Percentiles rank a stretch among this genome's conserved stretches.
Conservation (phyloP, 371 early-diverging fungal species). For the Quaeritorhiza haematococci region DNA sequence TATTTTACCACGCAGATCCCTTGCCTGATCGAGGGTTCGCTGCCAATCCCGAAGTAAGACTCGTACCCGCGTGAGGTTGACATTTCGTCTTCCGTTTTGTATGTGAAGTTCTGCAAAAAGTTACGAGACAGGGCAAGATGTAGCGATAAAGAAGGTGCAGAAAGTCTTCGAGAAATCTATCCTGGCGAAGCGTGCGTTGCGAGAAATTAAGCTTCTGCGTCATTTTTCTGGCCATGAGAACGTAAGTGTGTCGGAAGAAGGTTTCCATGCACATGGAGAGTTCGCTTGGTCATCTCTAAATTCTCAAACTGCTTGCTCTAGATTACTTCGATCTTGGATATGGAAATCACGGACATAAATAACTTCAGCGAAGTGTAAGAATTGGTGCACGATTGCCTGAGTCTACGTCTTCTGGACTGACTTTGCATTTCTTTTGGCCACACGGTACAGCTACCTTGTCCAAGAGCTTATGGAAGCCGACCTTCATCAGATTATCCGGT, state of each 20-base stretch:
- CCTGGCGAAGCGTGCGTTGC: constrained; percentile 48
- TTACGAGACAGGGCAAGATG: constrained; percentile 29
- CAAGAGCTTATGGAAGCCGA: constrained; percentile 95
- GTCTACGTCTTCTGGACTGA: background rate
- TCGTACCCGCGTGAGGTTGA: no score
- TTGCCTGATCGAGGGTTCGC: no score
- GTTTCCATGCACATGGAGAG: background rate
- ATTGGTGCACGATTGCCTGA: background rate
- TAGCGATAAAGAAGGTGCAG: constrained; percentile 56
- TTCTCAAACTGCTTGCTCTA: constrained; percentile 4
- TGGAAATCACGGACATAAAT: constrained; percentile 41
- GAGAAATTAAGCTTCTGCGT: constrained; percentile 51
- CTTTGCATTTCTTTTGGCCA: background rate
- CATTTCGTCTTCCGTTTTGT: no score
- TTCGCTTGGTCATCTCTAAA: background rate
- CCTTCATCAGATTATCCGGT: constrained; percentile 94
- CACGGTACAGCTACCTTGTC: constrained; percentile 32
- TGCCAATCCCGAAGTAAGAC: no score
- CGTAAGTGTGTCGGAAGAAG: constrained; percentile 19
- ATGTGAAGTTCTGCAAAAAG: constrained; percentile 19
- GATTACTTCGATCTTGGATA: constrained; percentile 50
- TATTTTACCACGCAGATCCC: no score
- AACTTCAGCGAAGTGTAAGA: constrained; percentile 45
- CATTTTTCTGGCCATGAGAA: constrained; percentile 56
- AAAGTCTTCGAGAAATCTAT: constrained; percentile 51